Evolutionary conservation across 116 monocot species (phyloP).

Genomic region (Dioscorea cayenensis): DNA sequence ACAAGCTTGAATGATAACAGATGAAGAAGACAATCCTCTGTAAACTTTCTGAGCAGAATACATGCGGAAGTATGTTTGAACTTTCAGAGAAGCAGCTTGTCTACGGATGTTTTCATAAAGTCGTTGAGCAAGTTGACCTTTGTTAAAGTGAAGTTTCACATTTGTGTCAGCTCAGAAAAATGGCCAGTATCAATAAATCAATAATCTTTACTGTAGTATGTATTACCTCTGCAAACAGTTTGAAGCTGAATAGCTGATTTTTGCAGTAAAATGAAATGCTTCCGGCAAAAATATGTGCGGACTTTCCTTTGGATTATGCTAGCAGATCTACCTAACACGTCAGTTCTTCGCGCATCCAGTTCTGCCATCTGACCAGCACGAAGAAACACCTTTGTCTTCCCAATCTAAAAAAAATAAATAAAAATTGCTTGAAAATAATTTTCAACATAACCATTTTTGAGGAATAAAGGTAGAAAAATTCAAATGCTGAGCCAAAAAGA

Average conservation of each 20-base stretch:
- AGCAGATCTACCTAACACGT: slow-evolving; percentile 63
- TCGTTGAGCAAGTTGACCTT: slow-evolving; percentile 55
- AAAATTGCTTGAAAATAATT: no score
- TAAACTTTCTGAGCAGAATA: slow-evolving; percentile 49
- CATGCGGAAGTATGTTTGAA: slow-evolving; percentile 61
- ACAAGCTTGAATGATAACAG: slow-evolving; percentile 59
- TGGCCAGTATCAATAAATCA: background rate
- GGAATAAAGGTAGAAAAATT: background rate
- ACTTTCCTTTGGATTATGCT: slow-evolving; percentile 75
- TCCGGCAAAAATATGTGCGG: slow-evolving; percentile 48
- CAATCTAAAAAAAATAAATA: slow-evolving; percentile 34
- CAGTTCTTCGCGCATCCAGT: slow-evolving; percentile 65
- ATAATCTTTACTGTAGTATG: background rate
- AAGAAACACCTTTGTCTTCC: slow-evolving; percentile 86
- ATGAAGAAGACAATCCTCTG: slow-evolving; percentile 23
- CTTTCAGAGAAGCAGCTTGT: slow-evolving; percentile 49
- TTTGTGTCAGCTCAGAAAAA: background rate
- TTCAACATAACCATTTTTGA: no score
- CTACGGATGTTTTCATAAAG: slow-evolving; percentile 44
- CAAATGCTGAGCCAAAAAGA: background rate
- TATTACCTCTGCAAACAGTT: slow-evolving; percentile 69
- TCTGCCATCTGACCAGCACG: slow-evolving; percentile 96
- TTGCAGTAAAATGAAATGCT: slow-evolving; percentile 38
- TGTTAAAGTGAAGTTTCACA: slow-evolving; percentile 5
- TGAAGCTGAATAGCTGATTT: slow-evolving; percentile 55